These are phyloP conservation scores for Neurospora terricola DNA, from an alignment of 495 filamentous ascomycete genomes.

Conservation along the genomic window DNA sequence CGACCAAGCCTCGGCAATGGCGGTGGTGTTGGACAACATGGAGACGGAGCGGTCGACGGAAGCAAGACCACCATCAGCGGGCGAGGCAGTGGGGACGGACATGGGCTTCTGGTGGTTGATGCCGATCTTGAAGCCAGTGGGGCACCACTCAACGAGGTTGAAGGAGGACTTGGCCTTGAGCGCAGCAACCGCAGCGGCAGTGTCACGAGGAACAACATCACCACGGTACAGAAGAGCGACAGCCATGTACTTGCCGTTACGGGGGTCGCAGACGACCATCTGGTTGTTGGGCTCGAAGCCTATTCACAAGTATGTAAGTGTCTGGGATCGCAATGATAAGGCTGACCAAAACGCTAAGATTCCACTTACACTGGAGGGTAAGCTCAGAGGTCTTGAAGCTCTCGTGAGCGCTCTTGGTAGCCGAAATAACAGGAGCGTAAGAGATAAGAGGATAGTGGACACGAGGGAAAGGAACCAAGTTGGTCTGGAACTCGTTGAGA, in stretches of 20 bases:
- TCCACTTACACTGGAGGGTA: conserved; percentile 68
- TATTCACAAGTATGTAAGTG: conserved; percentile 12
- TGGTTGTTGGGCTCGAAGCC: conserved; percentile 92
- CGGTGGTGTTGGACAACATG: conserved; percentile 89
- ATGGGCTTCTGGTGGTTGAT: conserved; percentile 89
- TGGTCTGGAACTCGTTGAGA: conserved; percentile 91
- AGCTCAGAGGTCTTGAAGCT: conserved; percentile 85
- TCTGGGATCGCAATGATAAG: not conserved
- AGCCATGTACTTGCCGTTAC: conserved; percentile 92
- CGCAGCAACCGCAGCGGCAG: conserved; percentile 64
- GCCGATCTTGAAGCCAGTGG: conserved; percentile 91
- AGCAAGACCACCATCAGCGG: conserved; percentile 57
- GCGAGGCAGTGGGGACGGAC: conserved; percentile 55
- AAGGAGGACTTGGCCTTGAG: conserved; percentile 83
- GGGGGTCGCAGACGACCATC: conserved; percentile 90
- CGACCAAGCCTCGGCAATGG: conserved; percentile 84
- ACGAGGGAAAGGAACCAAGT: conserved; percentile 82
- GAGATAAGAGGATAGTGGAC: conserved; percentile 89
- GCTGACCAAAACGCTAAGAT: not conserved
- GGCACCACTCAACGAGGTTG: conserved; percentile 92
- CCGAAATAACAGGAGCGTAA: conserved; percentile 78
- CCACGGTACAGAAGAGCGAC: conserved; percentile 84
- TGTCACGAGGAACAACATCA: conserved; percentile 80
- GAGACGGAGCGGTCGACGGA: conserved; percentile 78
- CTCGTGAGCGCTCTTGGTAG: conserved; percentile 75